A percentile compares a stretch with the other conserved stretches of the same genome.
phyloP scores from a whole-genome alignment of 163 green algal species.

The Scenedesmus sp. region DNA sequence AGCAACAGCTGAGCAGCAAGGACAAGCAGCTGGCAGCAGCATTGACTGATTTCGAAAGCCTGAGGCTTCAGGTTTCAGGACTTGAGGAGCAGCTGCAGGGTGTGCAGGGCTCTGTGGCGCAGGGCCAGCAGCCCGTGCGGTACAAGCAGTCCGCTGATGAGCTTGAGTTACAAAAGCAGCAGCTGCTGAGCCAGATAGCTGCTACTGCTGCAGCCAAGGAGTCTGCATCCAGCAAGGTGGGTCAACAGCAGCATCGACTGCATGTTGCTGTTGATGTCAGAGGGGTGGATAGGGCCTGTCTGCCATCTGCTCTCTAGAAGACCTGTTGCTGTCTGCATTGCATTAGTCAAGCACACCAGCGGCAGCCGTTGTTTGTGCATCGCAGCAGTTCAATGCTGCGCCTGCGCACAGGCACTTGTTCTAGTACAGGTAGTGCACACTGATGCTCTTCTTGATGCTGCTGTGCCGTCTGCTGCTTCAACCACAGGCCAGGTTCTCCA shows the following conservation, averaged over 20 bases:
- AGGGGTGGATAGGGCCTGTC: no score
- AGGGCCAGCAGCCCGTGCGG: slow-evolving; percentile 8
- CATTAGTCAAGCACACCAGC: no score
- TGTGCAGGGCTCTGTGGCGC: background rate
- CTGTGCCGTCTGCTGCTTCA: background rate
- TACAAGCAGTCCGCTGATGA: background rate
- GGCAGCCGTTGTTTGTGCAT: no score
- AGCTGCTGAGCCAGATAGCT: slow-evolving; percentile 24
- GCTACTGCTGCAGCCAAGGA: slow-evolving; percentile 41
- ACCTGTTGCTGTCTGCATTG: no score
- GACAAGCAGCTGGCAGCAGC: background rate
- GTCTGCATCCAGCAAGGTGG: slow-evolving; percentile 25
- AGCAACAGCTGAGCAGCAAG: background rate
- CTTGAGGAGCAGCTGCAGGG: background rate
- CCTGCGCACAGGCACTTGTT: no score
- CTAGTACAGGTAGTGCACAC: no score
- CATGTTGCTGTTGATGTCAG: background rate
- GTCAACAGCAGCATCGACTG: background rate
- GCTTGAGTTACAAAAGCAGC: slow-evolving; percentile 17
- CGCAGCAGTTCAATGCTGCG: no score
- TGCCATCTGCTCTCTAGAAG: no score
- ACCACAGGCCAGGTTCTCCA: background rate
- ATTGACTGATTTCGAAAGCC: background rate
- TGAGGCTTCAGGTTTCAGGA: background rate
- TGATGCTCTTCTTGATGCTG: background rate